A percentile compares a stretch with the other conserved stretches of the same genome.
Evolutionary conservation across 2,329 filamentous ascomycete species (phyloP).

Genomic region (Cladosporium sphaerospermum): DNA sequence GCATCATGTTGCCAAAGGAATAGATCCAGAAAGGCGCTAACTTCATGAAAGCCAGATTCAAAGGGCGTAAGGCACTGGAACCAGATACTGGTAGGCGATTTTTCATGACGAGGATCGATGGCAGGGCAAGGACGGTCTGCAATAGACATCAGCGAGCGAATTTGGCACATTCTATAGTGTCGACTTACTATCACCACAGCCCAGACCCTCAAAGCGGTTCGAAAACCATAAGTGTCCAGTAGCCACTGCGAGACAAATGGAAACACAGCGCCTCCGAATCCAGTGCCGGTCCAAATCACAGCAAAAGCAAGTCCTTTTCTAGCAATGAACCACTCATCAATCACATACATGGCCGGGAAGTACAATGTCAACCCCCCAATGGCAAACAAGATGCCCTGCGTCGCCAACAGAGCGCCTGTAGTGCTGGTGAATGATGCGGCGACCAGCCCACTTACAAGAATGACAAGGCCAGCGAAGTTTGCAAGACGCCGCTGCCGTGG

Average conservation of each 20-base stretch:
- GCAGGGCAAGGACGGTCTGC: slow-evolving; percentile 14
- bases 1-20: slow-evolving; percentile 37
- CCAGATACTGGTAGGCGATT: slow-evolving; percentile 16
- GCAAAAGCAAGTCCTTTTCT: slow-evolving; percentile 48
- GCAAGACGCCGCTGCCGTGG: slow-evolving; percentile 32
- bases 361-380: slow-evolving; percentile 46
- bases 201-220: slow-evolving; percentile 40
- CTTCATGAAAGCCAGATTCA: slow-evolving; percentile 33
- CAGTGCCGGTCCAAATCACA: slow-evolving; percentile 40
- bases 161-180: no score
- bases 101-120: slow-evolving; percentile 14
- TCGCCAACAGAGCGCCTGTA: slow-evolving; percentile 32
- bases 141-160: background rate
- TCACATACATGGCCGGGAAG: slow-evolving; percentile 43
- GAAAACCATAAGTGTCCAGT: slow-evolving; percentile 38
- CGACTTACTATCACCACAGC: slow-evolving; percentile 31
- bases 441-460: slow-evolving; percentile 33
- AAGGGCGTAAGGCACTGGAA: slow-evolving; percentile 19
- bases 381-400: slow-evolving; percentile 38
- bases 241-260: slow-evolving; percentile 40
- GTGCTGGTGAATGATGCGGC: slow-evolving; percentile 31
- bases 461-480: slow-evolving; percentile 32
- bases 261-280: slow-evolving; percentile 40
- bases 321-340: slow-evolving; percentile 51
- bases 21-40: slow-evolving; percentile 36